These are phyloP conservation scores for Medicago arabica DNA, from an alignment of 306 rosid genomes.

Conservation along the genomic window DNA sequence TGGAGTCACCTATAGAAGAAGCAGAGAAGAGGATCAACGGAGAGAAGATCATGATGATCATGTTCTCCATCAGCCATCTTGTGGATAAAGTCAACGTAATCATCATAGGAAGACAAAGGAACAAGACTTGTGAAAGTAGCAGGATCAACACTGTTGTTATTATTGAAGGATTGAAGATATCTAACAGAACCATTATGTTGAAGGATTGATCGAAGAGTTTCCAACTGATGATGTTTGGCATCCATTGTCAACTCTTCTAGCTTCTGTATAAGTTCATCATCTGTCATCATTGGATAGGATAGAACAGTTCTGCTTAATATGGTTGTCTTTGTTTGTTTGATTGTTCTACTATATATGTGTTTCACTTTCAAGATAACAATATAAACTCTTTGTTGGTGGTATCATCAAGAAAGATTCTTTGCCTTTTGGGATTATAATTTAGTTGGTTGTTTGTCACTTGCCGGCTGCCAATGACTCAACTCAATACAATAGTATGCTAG, in stretches of 20 bases:
- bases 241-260: slow-evolving; percentile 51
- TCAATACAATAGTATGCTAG: background rate
- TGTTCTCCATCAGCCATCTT: slow-evolving; percentile 44
- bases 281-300: slow-evolving; percentile 35
- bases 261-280: slow-evolving; percentile 51
- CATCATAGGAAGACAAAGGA: slow-evolving; percentile 61
- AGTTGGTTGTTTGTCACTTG: background rate
- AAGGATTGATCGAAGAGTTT: slow-evolving; percentile 55
- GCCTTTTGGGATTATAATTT: background rate
- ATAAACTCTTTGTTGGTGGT: background rate
- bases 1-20: slow-evolving; percentile 64
- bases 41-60: slow-evolving; percentile 44
- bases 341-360: background rate
- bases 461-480: background rate
- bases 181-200: slow-evolving; percentile 45
- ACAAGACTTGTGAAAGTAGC: slow-evolving; percentile 48
- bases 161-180: slow-evolving; percentile 53
- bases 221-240: slow-evolving; percentile 53
- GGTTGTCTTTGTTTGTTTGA: slow-evolving; percentile 10
- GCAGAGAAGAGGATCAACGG: slow-evolving; percentile 68
- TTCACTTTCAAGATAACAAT: background rate
- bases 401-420: background rate
- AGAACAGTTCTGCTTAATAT: background rate
- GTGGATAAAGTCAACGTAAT: slow-evolving; percentile 54
- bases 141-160: slow-evolving; percentile 2